These are phyloP conservation scores for Ustilago bromivora DNA, from an alignment of 1,284 basidiomycete genomes.

Conservation along the genomic window DNA sequence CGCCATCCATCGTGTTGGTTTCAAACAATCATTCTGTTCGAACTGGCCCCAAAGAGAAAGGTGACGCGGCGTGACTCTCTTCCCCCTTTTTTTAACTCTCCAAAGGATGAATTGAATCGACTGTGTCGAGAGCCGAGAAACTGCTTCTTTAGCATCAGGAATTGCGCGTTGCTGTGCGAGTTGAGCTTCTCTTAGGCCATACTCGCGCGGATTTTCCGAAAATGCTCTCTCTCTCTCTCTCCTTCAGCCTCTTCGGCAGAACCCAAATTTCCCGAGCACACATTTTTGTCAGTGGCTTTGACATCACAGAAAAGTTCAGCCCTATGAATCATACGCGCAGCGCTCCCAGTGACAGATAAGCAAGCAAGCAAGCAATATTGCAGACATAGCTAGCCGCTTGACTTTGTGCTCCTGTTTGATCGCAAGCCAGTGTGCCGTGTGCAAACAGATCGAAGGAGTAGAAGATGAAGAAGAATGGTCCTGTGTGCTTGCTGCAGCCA, in stretches of 20 bases:
- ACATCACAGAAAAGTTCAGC: slow-evolving; percentile 2
- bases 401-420: too few relatives aligned
- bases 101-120: neutral
- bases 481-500: neutral
- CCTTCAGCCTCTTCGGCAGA: neutral
- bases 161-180: neutral
- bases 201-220: slow-evolving; percentile 17
- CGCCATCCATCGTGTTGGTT: slow-evolving; percentile 7
- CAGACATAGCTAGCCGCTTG: too few relatives aligned
- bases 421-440: neutral
- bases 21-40: neutral
- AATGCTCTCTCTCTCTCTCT: neutral
- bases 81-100: neutral
- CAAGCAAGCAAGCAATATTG: neutral
- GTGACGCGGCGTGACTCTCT: neutral
- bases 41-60: neutral
- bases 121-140: neutral
- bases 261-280: slow-evolving; percentile 5
- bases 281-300: slow-evolving; percentile 7
- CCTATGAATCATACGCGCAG: neutral
- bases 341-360: neutral
- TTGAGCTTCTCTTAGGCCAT: neutral
- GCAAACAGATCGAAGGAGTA: neutral
- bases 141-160: neutral
- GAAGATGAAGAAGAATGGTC: neutral